Evolutionary conservation across 78 protist genomes (phyloP).

Genomic region (Emiliania huxleyi): DNA sequence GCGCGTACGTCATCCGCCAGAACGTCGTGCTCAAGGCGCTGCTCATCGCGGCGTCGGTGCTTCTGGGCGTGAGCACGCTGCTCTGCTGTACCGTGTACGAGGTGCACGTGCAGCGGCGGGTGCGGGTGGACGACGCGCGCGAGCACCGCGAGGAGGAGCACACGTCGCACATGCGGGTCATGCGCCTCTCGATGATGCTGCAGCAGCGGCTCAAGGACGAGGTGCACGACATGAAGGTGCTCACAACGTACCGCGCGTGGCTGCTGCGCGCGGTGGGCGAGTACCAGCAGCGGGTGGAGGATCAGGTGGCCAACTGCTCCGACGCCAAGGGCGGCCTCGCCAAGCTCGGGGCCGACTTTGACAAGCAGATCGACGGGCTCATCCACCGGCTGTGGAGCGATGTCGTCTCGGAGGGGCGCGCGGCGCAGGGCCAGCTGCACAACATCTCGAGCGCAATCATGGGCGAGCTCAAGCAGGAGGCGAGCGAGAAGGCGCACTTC

Average conservation of each 20-base stretch:
- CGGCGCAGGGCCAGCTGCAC: not conserved
- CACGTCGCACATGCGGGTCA: not conserved
- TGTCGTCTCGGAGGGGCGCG: not conserved
- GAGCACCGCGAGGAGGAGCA: constrained; percentile 37
- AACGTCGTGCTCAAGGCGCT: not conserved
- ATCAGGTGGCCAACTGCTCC: not conserved
- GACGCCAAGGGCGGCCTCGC: not conserved
- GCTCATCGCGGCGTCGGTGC: not conserved
- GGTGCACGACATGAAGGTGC: constrained; percentile 1
- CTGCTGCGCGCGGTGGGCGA: constrained; percentile 11
- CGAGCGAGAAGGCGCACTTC: not conserved
- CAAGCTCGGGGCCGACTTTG: not conserved
- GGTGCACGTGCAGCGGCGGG: constrained; percentile 4
- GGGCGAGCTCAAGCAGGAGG: not conserved
- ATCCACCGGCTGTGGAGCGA: not conserved
- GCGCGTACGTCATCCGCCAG: not conserved
- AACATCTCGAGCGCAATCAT: not conserved
- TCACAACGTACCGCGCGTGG: not conserved
- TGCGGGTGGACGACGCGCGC: too few species aligned
- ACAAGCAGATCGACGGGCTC: not conserved
- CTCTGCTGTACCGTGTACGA: not conserved
- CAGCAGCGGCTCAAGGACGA: constrained; percentile 3
- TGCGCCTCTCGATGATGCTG: not conserved
- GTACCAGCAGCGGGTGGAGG: not conserved
- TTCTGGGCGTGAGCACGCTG: not conserved